These are phyloP conservation scores for Durotheca rogersii DNA, from an alignment of 495 filamentous ascomycete species.

Conservation along the genomic window DNA sequence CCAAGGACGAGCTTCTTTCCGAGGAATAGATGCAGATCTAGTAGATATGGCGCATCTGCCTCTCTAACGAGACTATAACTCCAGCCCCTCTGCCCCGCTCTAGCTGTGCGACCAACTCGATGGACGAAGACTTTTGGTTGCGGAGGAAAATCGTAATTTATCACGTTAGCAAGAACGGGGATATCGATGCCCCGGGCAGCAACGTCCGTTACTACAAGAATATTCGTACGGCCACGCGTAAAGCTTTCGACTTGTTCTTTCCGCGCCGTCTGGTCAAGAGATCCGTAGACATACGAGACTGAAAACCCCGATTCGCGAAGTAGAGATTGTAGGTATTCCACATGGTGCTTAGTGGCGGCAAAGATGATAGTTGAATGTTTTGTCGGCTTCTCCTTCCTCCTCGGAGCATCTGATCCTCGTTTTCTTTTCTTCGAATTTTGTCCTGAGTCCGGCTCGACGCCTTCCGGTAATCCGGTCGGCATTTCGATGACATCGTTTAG, in stretches of 20 bases:
- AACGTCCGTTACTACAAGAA: constrained; percentile 96
- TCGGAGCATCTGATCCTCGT: constrained; percentile 52
- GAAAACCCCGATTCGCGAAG: constrained; percentile 75
- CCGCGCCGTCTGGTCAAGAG: constrained; percentile 88
- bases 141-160: constrained; percentile 97
- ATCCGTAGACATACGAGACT: constrained; percentile 89
- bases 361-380: constrained; percentile 91
- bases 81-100: constrained; percentile 91
- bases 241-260: constrained; percentile 89
- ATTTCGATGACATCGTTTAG: constrained; percentile 91
- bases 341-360: constrained; percentile 92
- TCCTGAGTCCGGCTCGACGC: constrained; percentile 48
- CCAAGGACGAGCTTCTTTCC: constrained; percentile 76
- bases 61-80: constrained; percentile 87
- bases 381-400: constrained; percentile 59
- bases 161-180: constrained; percentile 90
- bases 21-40: constrained; percentile 95
- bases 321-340: constrained; percentile 85
- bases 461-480: constrained; percentile 70
- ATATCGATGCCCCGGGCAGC: constrained; percentile 98
- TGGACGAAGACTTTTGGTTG: constrained; percentile 97
- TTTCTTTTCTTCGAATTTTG: constrained; percentile 66
- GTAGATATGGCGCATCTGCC: constrained; percentile 81
- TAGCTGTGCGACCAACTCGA: constrained; percentile 89
- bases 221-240: constrained; percentile 76